Evolutionary conservation across 139 green algal species (phyloP).

Genomic region (Marvania coccoides): DNA sequence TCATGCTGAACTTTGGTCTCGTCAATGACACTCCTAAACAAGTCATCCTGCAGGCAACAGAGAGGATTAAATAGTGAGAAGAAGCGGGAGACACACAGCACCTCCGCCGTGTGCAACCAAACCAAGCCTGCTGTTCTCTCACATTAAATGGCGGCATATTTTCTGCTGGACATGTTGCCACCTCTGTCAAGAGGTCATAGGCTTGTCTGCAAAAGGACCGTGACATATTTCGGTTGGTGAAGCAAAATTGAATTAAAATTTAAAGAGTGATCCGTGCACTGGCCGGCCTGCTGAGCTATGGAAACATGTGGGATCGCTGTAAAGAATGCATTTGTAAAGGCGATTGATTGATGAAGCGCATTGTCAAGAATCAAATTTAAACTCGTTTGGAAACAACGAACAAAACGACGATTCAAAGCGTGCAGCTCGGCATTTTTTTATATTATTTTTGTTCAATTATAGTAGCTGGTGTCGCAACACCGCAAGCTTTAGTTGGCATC

Average conservation of each 20-base stretch:
- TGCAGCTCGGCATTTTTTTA: background rate
- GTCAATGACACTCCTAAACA: constrained; percentile 29
- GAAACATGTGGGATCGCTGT: constrained; percentile 1
- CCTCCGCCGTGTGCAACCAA: background rate
- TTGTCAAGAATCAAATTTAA: no score
- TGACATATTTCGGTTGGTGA: background rate
- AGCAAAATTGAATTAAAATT: background rate
- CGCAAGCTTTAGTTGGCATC: no score
- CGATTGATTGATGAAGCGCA: no score
- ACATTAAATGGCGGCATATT: constrained; percentile 42
- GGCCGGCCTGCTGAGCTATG: background rate
- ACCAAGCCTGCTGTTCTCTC: no score
- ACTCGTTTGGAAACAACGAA: no score
- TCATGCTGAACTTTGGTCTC: constrained; percentile 34
- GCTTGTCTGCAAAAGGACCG: constrained; percentile 36
- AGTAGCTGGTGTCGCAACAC: no score
- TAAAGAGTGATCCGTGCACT: background rate
- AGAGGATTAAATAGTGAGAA: background rate
- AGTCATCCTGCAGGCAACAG: constrained; percentile 29
- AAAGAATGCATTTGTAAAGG: background rate
- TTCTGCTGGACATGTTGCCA: constrained; percentile 16
- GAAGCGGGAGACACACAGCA: background rate
- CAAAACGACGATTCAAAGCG: background rate
- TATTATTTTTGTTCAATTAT: no score
- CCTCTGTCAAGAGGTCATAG: constrained; percentile 31